A percentile compares a stretch with the other conserved stretches of the same genome.
These are phyloP conservation scores for Oryza glaberrima DNA, from an alignment of 176 grass and related monocot genomes.

Conservation along the genomic window DNA sequence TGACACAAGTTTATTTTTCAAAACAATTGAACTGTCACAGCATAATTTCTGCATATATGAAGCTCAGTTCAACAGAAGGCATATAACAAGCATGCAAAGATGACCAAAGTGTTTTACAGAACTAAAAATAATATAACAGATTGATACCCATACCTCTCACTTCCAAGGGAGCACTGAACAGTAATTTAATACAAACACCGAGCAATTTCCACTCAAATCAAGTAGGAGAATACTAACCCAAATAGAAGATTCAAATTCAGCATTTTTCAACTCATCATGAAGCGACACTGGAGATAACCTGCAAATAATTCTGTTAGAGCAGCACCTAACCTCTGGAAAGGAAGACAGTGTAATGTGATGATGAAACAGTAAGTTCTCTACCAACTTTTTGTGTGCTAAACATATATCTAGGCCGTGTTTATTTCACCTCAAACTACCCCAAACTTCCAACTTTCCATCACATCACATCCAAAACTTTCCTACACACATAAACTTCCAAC, in stretches of 20 bases:
- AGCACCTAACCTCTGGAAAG: background rate
- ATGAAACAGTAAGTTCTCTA: background rate
- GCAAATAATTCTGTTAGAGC: background rate
- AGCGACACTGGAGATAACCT: conserved; percentile 40
- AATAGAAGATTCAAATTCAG: background rate
- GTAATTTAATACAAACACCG: background rate
- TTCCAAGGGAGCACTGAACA: background rate
- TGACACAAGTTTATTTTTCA: background rate
- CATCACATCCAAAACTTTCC: too few relatives aligned
- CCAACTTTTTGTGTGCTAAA: background rate
- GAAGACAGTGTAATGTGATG: background rate
- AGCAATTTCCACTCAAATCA: background rate
- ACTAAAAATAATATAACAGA: background rate
- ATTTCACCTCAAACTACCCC: too few relatives aligned
- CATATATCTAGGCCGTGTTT: background rate
- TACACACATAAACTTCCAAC: too few relatives aligned
- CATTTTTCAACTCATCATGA: conserved; percentile 25
- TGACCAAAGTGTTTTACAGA: background rate
- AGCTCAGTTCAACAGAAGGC: background rate
- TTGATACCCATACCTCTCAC: too few relatives aligned
- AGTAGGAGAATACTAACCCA: conserved; percentile 3
- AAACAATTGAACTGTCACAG: background rate
- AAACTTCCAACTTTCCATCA: too few relatives aligned
- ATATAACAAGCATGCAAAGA: background rate
- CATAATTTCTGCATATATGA: background rate